phyloP scores from a whole-genome alignment of 768 basidiomycete species.

The Lactifluus piperatus region DNA sequence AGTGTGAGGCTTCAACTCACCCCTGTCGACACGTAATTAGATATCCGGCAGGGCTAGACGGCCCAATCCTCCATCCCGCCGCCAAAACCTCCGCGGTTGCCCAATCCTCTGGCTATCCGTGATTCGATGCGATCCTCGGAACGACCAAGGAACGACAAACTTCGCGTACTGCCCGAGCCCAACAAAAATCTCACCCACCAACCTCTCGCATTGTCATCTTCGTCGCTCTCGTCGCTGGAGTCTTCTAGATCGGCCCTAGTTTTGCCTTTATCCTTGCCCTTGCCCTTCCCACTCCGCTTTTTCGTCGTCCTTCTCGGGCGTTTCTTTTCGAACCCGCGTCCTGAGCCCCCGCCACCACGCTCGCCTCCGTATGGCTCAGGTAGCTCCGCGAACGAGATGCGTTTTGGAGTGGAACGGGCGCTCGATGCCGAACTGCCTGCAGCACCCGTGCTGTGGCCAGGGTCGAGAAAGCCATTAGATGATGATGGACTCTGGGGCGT shows the following conservation, averaged over 20 bases:
- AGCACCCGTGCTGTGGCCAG: conserved; percentile 22
- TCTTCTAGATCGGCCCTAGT: conserved; percentile 21
- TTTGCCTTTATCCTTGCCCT: conserved; percentile 30
- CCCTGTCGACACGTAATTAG: conserved; percentile 2
- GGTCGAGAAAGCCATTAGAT: conserved; percentile 19
- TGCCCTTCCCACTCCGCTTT: conserved; percentile 24
- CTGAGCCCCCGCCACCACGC: conserved; percentile 16
- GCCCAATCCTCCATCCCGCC: conserved; percentile 50
- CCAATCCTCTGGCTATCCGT: conserved; percentile 26
- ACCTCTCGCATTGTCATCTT: conserved; percentile 12
- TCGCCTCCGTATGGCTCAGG: conserved; percentile 48
- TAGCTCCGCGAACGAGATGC: conserved; percentile 71
- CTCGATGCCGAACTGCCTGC: conserved; percentile 36
- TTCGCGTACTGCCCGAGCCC: conserved; percentile 19
- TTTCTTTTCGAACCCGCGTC: conserved; percentile 17
- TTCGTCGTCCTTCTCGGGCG: conserved; percentile 19
- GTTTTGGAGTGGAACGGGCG: conserved; percentile 53
- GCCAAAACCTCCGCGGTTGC: conserved; percentile 31
- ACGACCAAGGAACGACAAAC: conserved; percentile 29
- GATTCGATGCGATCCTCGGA: conserved; percentile 41
- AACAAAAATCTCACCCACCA: conserved; percentile 29
- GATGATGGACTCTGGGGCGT: conserved; percentile 28
- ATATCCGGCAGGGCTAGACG: background rate
- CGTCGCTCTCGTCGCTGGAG: conserved; percentile 18
- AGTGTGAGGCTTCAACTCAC: background rate